Evolutionary conservation across 1,139 yeast species (phyloP), one percentile per base, ranked within the genome.

Genomic region (Scheffersomyces stambukii): DNA sequence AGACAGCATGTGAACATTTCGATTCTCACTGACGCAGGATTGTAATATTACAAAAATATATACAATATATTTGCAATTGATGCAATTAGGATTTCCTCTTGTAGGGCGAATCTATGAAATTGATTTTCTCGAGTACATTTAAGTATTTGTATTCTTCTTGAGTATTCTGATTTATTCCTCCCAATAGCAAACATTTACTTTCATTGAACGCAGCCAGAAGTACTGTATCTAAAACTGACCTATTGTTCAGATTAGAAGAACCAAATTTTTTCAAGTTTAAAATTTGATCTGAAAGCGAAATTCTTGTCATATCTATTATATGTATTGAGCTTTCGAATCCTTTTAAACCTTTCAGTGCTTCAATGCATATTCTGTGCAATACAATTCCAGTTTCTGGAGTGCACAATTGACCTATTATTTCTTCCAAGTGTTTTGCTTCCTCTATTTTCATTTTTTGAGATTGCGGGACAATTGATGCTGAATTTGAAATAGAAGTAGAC

Each of bases 391-490:
- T 11, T 9, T 17, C 12, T 13, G 13, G 8, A 5, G 11, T 7
- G 20, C 6, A 13, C 9, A 29, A 15, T 8, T 13, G 12, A n/a
- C 25, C 9, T 7, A 29, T 13, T 16, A 24, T 6, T 5, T 13
- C 12, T 9, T 11, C 9, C 12, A 29, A 21, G 13, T 29, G 15
- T 6, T 25, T 16, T 6, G 8, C 6, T 20, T 32, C 27, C 13
- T 37, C 37, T 18, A 54, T 39, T 6, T 38, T 33, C 54, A 52
- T 50, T 32, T 42, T 42, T 30, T 54, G 57, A 19, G 51, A 43
- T 14, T 20, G 14, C 19, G 31, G 28, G 16, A 33, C 9, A 8
- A 12, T 11, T 7, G 19, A 9, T 4, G 11, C 20, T 4, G 19
- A 6, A 51, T 28, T 19, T 33, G 31, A 26, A 15, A 21, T 23